Percentiles rank a stretch among this genome's conserved stretches.
phyloP scores from a whole-genome alignment of 805 yeast genomes.

The Saturnispora gosingensis region DNA sequence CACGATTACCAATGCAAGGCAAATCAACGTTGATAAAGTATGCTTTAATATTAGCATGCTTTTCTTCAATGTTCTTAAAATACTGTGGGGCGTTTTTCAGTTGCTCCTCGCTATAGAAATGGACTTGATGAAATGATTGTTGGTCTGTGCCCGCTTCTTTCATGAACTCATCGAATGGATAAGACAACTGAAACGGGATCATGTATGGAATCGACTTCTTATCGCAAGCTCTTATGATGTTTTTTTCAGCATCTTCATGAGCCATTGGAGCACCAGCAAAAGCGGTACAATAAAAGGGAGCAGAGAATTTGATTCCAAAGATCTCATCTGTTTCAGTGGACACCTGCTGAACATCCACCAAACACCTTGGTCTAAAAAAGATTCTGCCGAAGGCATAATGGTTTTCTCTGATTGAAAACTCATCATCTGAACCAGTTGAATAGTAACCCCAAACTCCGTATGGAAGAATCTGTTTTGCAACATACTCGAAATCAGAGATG shows the following conservation, averaged over 20 bases:
- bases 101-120: slow-evolving; percentile 50
- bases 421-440: slow-evolving; percentile 87
- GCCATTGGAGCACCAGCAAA: slow-evolving; percentile 85
- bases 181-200: slow-evolving; percentile 82
- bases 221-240: slow-evolving; percentile 64
- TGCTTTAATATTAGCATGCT: slow-evolving; percentile 52
- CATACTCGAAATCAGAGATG: slow-evolving; percentile 74
- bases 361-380: slow-evolving; percentile 71
- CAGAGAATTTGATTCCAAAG: slow-evolving; percentile 17
- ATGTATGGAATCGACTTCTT: slow-evolving; percentile 64
- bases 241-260: slow-evolving; percentile 81
- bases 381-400: slow-evolving; percentile 61
- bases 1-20: slow-evolving; percentile 78
- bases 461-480: slow-evolving; percentile 69
- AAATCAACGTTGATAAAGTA: slow-evolving; percentile 82
- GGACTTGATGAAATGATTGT: slow-evolving; percentile 75
- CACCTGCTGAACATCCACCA: slow-evolving; percentile 52
- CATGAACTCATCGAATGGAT: slow-evolving; percentile 70
- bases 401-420: slow-evolving; percentile 66
- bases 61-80: slow-evolving; percentile 26
- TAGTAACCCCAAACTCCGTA: slow-evolving; percentile 83
- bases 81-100: slow-evolving; percentile 37
- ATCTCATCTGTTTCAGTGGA: slow-evolving; percentile 13
- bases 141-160: slow-evolving; percentile 54
- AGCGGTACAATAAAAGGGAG: slow-evolving; percentile 85